phyloP scores from a whole-genome alignment of 345 rosid genomes.

The Populus simonii region DNA sequence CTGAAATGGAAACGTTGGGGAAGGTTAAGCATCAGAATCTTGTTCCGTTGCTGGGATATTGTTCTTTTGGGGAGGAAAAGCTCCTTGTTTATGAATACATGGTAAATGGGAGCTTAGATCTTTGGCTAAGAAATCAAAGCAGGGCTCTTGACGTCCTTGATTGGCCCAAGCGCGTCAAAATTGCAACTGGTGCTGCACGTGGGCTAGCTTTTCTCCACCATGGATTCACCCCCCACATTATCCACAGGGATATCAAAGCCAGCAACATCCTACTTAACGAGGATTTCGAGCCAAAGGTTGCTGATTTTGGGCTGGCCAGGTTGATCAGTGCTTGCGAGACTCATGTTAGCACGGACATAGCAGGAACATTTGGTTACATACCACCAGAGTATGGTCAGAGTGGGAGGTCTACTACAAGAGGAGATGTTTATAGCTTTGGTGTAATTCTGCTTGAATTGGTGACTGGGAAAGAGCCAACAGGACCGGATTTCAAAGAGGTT shows the following conservation, averaged over 20 bases:
- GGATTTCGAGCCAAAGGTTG: conserved; percentile 82
- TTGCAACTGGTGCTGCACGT: conserved; percentile 69
- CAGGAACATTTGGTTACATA: conserved; percentile 82
- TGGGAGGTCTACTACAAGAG: conserved; percentile 65
- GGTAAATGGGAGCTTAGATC: conserved; percentile 86
- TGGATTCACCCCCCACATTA: conserved; percentile 83
- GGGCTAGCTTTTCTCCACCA: conserved; percentile 89
- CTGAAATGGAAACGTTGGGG: conserved; percentile 94
- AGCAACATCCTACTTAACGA: conserved; percentile 73
- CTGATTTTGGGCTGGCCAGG: conserved; percentile 88
- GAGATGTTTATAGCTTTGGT: conserved; percentile 92
- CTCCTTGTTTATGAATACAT: conserved; percentile 88
- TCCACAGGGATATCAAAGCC: conserved; percentile 88
- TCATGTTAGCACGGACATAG: conserved; percentile 81
- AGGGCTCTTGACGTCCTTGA: conserved; percentile 66
- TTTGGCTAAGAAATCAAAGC: conserved; percentile 65
- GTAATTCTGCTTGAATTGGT: conserved; percentile 83
- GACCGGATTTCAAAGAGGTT: conserved; percentile 84
- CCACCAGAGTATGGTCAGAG: conserved; percentile 97
- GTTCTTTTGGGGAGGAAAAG: conserved; percentile 78
- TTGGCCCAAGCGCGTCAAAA: conserved; percentile 75
- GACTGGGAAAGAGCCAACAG: conserved; percentile 90
- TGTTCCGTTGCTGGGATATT: conserved; percentile 79
- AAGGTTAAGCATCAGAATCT: conserved; percentile 92
- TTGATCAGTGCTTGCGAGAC: conserved; percentile 91